Conservation (phyloP, 352 stramenopile species). For the Hyaloperonospora brassicae region DNA sequence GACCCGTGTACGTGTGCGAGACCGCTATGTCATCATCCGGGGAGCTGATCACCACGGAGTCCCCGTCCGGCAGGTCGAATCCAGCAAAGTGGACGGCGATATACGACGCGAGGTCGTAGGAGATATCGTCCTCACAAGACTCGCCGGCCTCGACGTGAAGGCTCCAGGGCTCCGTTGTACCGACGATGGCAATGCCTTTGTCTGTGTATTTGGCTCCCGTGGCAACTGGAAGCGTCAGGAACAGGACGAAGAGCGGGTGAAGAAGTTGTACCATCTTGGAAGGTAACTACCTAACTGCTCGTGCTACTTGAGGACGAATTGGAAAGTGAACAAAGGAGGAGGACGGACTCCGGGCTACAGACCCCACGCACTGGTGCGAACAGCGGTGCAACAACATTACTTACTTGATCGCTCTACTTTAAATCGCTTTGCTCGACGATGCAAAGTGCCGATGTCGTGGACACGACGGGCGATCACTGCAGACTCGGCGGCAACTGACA, state of each 20-base stretch:
- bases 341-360: too few species aligned
- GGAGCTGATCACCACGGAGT: conserved; percentile 45
- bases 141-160: too few species aligned
- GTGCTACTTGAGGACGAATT: conserved; percentile 13
- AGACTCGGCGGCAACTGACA: too few species aligned
- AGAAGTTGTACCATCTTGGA: conserved; percentile 8
- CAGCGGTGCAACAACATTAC: too few species aligned
- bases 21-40: conserved; percentile 24
- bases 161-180: conserved; percentile 13
- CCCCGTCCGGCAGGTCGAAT: conserved; percentile 51
- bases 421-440: too few species aligned
- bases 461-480: too few species aligned
- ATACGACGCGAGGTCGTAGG: conserved; percentile 44
- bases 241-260: conserved; percentile 7
- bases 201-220: conserved; percentile 23
- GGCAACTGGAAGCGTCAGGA: conserved; percentile 7
- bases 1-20: conserved; percentile 27
- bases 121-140: conserved; percentile 31
- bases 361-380: too few species aligned
- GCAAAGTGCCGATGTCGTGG: too few species aligned
- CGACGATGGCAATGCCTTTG: conserved; percentile 24
- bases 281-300: conserved; percentile 4
- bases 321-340: conserved; percentile 15
- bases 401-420: too few species aligned
- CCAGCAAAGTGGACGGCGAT: conserved; percentile 53